Percentiles rank a stretch among this genome's conserved stretches.
Evolutionary conservation across 2,329 filamentous ascomycete species (phyloP).

Genomic region (Keithomyces neogunnii): DNA sequence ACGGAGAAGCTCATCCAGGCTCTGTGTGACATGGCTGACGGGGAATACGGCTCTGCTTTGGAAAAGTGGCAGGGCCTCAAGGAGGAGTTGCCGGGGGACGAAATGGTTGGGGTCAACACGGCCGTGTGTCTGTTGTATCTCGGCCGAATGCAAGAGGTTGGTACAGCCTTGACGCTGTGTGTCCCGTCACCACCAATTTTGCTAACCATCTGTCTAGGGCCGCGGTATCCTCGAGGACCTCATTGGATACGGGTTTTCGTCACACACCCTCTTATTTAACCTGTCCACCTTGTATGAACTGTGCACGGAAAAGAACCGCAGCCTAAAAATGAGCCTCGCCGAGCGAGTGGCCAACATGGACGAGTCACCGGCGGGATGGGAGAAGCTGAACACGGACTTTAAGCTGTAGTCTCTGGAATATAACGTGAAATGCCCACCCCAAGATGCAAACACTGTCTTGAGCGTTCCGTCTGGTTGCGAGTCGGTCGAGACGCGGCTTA

Average conservation of each 20-base stretch:
- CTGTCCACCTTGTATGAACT: constrained; percentile 86
- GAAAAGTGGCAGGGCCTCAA: constrained; percentile 48
- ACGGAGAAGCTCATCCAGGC: constrained; percentile 50
- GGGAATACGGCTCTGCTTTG: constrained; percentile 57
- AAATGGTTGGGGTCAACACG: constrained; percentile 72
- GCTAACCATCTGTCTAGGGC: constrained; percentile 37
- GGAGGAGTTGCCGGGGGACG: constrained; percentile 37
- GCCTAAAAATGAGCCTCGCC: constrained; percentile 62
- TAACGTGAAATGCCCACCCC: neutral
- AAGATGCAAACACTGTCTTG: too few species aligned
- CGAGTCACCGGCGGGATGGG: constrained; percentile 53
- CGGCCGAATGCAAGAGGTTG: constrained; percentile 63
- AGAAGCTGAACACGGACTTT: constrained; percentile 65
- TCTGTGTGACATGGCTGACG: constrained; percentile 71
- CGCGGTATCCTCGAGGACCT: constrained; percentile 58
- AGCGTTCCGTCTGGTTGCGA: too few species aligned
- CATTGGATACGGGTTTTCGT: constrained; percentile 54
- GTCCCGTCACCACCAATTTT: neutral
- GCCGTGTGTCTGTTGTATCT: constrained; percentile 80
- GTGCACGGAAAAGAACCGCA: constrained; percentile 67
- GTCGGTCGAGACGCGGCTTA: too few species aligned
- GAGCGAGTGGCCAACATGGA: constrained; percentile 57
- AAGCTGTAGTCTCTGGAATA: constrained; percentile 46
- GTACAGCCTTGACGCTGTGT: constrained; percentile 4
- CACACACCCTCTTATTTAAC: constrained; percentile 80